Evolutionary conservation across 2,329 filamentous ascomycete genomes (phyloP).

Genomic region (Pseudogymnoascus sp.): DNA sequence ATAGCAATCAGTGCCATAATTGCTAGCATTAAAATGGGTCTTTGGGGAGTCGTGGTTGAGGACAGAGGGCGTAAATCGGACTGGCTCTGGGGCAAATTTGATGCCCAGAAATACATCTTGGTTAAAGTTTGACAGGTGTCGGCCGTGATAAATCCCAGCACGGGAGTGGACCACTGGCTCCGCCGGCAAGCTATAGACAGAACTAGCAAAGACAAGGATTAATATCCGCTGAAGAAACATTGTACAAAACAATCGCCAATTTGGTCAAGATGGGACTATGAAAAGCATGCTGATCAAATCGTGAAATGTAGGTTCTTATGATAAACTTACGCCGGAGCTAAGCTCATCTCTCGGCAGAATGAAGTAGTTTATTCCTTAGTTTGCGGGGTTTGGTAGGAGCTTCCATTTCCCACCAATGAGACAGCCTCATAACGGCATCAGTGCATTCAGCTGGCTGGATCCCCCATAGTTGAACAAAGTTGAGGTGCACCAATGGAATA

Average conservation of each 20-base stretch:
- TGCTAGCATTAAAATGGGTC: neutral
- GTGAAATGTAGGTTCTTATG: neutral
- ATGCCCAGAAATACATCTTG: constrained; percentile 1
- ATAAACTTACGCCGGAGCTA: neutral
- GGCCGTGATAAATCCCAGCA: neutral
- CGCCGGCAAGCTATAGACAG: neutral
- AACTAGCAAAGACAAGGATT: neutral
- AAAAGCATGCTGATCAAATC: neutral
- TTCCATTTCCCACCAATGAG: constrained; percentile 3
- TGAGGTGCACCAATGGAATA: neutral
- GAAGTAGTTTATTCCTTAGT: neutral
- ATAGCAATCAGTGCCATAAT: neutral
- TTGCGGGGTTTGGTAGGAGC: neutral
- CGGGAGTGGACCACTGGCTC: neutral
- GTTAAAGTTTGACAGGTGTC: neutral
- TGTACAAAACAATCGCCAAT: neutral
- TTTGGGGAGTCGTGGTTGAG: neutral
- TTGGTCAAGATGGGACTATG: neutral
- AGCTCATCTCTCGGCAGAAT: neutral
- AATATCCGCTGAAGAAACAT: neutral
- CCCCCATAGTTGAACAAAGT: neutral
- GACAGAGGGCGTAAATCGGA: neutral
- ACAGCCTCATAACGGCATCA: neutral
- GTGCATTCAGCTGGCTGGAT: neutral
- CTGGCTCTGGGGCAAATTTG: neutral